phyloP scores from a whole-genome alignment of 805 yeast species.

The Starmerella sp. region DNA sequence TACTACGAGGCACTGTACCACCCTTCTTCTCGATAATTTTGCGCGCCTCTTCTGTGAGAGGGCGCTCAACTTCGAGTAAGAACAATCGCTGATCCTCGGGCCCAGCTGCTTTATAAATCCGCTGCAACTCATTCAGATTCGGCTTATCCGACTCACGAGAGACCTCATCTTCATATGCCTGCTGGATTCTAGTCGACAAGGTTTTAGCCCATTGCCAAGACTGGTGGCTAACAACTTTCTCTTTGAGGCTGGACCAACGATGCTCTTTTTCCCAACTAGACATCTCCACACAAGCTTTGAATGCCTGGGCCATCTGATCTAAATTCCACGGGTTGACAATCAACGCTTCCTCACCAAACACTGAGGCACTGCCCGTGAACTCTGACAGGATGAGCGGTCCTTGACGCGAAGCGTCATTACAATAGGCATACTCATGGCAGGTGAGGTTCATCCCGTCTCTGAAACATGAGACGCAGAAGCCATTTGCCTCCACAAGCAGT shows the following conservation, averaged over 20 bases:
- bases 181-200: slow-evolving; percentile 44
- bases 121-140: slow-evolving; percentile 7
- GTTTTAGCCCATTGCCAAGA: slow-evolving; percentile 62
- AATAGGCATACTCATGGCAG: slow-evolving; percentile 83
- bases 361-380: slow-evolving; percentile 86
- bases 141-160: slow-evolving; percentile 26
- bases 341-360: slow-evolving; percentile 55
- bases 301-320: slow-evolving; percentile 50
- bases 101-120: slow-evolving; percentile 7
- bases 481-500: slow-evolving; percentile 70
- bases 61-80: slow-evolving; percentile 18
- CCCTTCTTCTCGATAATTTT: slow-evolving; percentile 1
- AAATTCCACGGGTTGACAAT: slow-evolving; percentile 88
- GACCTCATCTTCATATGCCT: slow-evolving; percentile 41
- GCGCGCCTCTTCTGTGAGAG: slow-evolving; percentile 10
- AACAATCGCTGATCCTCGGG: slow-evolving; percentile 14
- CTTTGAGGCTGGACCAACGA: slow-evolving; percentile 52
- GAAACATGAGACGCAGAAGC: slow-evolving; percentile 77
- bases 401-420: slow-evolving; percentile 37
- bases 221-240: slow-evolving; percentile 54
- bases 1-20: background rate
- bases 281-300: slow-evolving; percentile 58
- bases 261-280: slow-evolving; percentile 41
- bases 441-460: slow-evolving; percentile 96
- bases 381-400: slow-evolving; percentile 83